phyloP scores from a whole-genome alignment of 176 grass and related monocot species.

The Juncus inflexus region DNA sequence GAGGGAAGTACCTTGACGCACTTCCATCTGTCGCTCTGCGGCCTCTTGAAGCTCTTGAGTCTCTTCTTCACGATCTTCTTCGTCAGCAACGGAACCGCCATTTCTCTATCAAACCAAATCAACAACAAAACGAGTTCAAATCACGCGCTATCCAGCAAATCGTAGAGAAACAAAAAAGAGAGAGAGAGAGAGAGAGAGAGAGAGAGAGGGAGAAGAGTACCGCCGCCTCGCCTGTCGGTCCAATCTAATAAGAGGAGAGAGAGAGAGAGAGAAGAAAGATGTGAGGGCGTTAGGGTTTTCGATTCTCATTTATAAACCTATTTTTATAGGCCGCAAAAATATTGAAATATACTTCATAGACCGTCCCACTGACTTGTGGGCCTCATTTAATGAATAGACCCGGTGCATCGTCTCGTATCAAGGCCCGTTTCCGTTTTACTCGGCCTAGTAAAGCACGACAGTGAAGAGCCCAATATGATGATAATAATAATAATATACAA shows the following conservation, averaged over 20 bases:
- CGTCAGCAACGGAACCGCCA: constrained; percentile 63
- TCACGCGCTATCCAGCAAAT: background rate
- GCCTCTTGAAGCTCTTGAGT: constrained; percentile 75
- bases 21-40: constrained; percentile 63
- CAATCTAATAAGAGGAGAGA: too few relatives aligned
- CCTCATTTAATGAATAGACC: background rate
- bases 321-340: background rate
- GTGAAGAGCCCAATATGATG: background rate
- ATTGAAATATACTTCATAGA: background rate
- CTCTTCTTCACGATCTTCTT: constrained; percentile 84
- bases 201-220: constrained; percentile 1
- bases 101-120: constrained; percentile 9
- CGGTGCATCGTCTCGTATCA: background rate
- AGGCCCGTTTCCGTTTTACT: background rate
- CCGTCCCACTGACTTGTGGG: background rate
- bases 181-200: constrained; percentile 2
- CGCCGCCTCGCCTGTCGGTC: constrained; percentile 22
- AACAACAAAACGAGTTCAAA: background rate
- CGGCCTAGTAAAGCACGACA: background rate
- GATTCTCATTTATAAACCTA: background rate
- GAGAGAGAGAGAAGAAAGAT: background rate
- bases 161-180: background rate
- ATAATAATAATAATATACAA: background rate
- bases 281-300: constrained; percentile 11
- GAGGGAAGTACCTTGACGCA: constrained; percentile 47